Evolutionary conservation across 495 filamentous ascomycete species (phyloP).

Genomic region (Jackrogersella multiformis): DNA sequence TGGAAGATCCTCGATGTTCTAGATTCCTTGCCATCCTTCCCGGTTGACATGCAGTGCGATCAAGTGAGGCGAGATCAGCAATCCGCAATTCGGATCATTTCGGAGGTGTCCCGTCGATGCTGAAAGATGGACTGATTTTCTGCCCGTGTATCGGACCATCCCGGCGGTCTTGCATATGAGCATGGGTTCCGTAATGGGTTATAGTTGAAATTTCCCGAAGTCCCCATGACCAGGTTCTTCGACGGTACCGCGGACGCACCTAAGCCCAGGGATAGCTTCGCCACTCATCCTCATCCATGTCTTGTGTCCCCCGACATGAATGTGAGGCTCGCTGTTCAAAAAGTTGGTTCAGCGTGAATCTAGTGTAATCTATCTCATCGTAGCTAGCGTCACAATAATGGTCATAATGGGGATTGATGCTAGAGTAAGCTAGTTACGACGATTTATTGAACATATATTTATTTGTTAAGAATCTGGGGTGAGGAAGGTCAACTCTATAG

Average conservation of each 20-base stretch:
- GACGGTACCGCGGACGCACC: neutral
- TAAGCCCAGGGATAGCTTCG: neutral
- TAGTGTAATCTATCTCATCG: no score
- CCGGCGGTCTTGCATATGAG: constrained; percentile 15
- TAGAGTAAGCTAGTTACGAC: neutral
- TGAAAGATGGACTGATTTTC: constrained; percentile 10
- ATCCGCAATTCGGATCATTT: constrained; percentile 27
- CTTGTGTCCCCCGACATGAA: neutral
- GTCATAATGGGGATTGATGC: no score
- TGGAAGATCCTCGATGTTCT: constrained; percentile 20
- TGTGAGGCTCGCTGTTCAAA: neutral
- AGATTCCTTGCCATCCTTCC: constrained; percentile 25
- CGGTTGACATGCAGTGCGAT: constrained; percentile 25
- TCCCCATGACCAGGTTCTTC: neutral
- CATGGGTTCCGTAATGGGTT: neutral
- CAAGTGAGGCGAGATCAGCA: constrained; percentile 12
- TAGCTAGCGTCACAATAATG: no score
- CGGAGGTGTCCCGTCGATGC: constrained; percentile 12
- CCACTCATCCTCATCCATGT: neutral
- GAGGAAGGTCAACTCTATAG: no score
- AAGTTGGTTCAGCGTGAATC: neutral
- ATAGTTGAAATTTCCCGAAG: neutral
- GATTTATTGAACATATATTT: neutral
- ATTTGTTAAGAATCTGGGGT: no score
- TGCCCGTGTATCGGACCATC: constrained; percentile 11